Base-by-base conservation (phyloP, 192 early-diverging fungal genomes). In the Physocladia obscura region DNA sequence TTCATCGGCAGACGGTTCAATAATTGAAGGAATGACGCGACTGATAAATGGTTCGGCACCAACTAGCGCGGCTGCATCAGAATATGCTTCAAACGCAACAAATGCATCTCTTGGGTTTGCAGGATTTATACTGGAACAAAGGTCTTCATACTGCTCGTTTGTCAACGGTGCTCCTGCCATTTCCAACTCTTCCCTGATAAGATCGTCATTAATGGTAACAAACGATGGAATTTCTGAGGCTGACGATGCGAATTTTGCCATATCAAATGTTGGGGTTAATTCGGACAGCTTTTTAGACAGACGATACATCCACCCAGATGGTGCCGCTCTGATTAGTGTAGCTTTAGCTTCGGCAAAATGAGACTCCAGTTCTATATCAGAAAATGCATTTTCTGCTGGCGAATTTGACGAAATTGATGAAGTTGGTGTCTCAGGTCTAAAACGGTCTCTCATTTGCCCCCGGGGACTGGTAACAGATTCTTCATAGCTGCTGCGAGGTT, bases 21-120 rank as follows among this genome's bases (percentile, higher is more conserved):
- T 5, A 27, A 65, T 11, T 22, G 21, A 6, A 17, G 63, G 63
- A 15, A 65, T 32, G 13, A 65, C 13, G 13, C 31, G 11, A 19
- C 6, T 52, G 19, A 65, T 34, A 30, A 65, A 65, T 11, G 49
- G 6, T 27, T 52, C 30, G n/a, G 63, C 19, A 19, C 63, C 49
- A 32, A 65, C 37, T 22, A 48, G 37, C 22, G 6, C n/a, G 8
- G 26, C 57, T 34, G 57, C 26, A 1, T 49, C 63, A 31, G 63
- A 8, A 49, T 51, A 48, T 13, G 63, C 63, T 36, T 65, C 63
- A 48, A 65, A 65, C 19, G 38, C 47, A 21, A 21, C 63, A 21
- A 30, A 24, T 0, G 39, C 27, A 35, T 65, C 49, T 29, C 31
- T 32, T 26, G 63, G 63, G 37, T 52, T 49, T 39, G 22, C 19